These are phyloP conservation scores for Zopfochytrium polystomum DNA, from an alignment of 371 early-diverging fungal species.

Conservation along the genomic window DNA sequence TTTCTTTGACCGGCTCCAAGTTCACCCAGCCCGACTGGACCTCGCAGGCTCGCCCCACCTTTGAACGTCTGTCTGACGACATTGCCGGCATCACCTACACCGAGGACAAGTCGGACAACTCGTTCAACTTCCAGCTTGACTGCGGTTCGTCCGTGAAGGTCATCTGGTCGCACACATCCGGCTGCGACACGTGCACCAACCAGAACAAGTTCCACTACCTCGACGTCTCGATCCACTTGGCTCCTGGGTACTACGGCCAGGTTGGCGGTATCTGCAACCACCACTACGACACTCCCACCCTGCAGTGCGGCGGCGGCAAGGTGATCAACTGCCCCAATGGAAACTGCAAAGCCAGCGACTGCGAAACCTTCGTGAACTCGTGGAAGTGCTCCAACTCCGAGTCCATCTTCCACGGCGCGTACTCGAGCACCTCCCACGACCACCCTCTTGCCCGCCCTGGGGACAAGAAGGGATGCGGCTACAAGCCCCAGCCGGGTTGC, in stretches of 20 bases:
- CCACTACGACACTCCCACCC: background rate
- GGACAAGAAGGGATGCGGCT: too few species aligned
- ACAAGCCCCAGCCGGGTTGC: slow-evolving; percentile 11
- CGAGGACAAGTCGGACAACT: too few species aligned
- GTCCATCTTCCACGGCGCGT: too few species aligned
- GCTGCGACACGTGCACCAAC: background rate
- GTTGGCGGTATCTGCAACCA: slow-evolving; percentile 20
- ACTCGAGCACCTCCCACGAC: too few species aligned
- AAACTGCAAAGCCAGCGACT: too few species aligned
- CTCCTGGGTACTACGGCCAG: slow-evolving; percentile 12
- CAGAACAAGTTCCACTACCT: slow-evolving; percentile 1
- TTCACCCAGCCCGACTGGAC: too few species aligned
- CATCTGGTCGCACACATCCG: too few species aligned
- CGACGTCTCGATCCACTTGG: slow-evolving; percentile 6
- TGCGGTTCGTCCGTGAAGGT: background rate
- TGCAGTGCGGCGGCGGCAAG: slow-evolving; percentile 6
- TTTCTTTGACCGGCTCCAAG: slow-evolving; percentile 10
- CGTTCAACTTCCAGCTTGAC: too few species aligned
- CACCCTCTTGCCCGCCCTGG: too few species aligned
- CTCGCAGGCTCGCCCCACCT: background rate
- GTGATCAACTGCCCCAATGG: background rate
- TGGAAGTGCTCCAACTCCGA: too few species aligned
- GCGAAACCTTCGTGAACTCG: too few species aligned
- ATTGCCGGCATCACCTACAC: slow-evolving; percentile 12
- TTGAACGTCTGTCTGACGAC: background rate